Base-by-base conservation (phyloP, 2,329 filamentous ascomycete species). In the Pseudocercospora vitis region DNA sequence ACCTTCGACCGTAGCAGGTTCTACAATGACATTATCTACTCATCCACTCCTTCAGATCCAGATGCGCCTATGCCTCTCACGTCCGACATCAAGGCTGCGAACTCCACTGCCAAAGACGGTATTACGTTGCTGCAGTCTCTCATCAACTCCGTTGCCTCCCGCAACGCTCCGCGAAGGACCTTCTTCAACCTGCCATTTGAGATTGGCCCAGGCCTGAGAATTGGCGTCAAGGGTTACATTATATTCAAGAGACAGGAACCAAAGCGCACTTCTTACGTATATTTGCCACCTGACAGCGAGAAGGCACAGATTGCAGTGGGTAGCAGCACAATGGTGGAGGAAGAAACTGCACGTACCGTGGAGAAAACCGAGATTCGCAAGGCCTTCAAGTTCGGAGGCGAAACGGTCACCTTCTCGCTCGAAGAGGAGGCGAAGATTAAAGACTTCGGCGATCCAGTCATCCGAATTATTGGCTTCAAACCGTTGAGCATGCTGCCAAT, bases 11-110 rank as follows among this genome's bases (percentile, higher is more conserved):
- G 89, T 3, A 78, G 82, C 52, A 91, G 88, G 53, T 99, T 99
- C 71, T 99, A 96, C 71, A 89, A 97, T 72, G 89, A 92, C 78
- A 94, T 99, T 45, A 86, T 97, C 55, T 97, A 97, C 72, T 87
- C 86, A 53, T 81, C 77, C 3, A 76, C 88, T 28, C 83, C 88
- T 3, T 76, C 80, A 8, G 84, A 89, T 40, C 88, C 89, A 52
- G 87, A 87, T 60, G 84, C 82, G 3, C 80, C 82, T 8, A 74
- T 78, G 6, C 76, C 81, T 31, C 70, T 82, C 7, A 75, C 71
- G 7, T 74, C 51, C 65, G 81, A 67, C 31, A 78, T 86, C 42
- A 82, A 85, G 44, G 51, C 67, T 51, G 67, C 65, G 9, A 78
- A 83, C 1, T 84, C 85, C 3, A 84, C 85, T 53, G 85, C 83